phyloP scores from a whole-genome alignment of 148 eudicot species.

The Vaccinium vitisidaea region DNA sequence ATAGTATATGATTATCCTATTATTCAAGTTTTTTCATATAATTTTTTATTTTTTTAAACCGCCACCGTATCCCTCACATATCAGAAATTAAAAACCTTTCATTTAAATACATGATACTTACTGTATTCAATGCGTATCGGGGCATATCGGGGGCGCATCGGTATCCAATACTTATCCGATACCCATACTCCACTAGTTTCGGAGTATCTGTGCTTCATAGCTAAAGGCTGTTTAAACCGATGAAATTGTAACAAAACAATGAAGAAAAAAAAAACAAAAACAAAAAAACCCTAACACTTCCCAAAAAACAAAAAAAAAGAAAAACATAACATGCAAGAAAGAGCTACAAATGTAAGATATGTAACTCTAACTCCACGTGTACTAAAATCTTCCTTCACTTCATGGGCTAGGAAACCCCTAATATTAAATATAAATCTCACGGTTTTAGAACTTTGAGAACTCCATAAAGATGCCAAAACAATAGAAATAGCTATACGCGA shows the following conservation, averaged over 20 bases:
- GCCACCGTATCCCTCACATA: not conserved
- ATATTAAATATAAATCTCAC: not conserved
- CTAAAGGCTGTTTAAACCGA: not conserved
- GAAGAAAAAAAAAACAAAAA: not conserved
- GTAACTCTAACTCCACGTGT: not conserved
- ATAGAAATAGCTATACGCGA: not conserved
- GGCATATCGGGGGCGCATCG: not conserved
- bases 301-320: not conserved
- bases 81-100: not conserved
- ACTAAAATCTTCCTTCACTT: not conserved
- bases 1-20: not conserved
- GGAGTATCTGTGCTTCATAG: not conserved
- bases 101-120: not conserved
- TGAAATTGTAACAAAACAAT: not conserved
- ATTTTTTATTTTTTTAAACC: not conserved
- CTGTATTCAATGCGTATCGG: not conserved
- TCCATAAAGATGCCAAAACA: not conserved
- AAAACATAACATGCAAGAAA: not conserved
- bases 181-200: not conserved
- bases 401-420: not conserved
- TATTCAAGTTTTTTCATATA: not conserved
- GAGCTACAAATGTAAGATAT: not conserved
- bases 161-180: not conserved
- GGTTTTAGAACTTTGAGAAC: not conserved
- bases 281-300: not conserved